phyloP scores from a whole-genome alignment of 2,329 filamentous ascomycete species.

The Helotiales sp. region DNA sequence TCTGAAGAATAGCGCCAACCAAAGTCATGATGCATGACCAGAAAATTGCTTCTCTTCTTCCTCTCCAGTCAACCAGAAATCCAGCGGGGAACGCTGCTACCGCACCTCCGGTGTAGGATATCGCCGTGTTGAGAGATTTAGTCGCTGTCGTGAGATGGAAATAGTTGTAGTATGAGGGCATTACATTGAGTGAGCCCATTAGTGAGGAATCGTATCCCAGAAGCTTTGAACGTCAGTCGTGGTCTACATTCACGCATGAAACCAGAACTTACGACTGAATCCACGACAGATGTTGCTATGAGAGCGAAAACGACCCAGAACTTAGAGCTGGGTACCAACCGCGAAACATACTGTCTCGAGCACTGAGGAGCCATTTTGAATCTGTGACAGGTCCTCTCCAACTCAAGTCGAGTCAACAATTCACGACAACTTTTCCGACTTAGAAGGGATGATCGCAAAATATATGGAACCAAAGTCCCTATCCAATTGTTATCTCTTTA shows the following conservation, averaged over 20 bases:
- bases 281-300: slow-evolving; percentile 14
- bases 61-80: slow-evolving; percentile 2
- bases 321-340: slow-evolving; percentile 10
- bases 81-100: not conserved
- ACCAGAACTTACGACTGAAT: slow-evolving; percentile 10
- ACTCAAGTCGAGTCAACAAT: no score
- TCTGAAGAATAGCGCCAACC: slow-evolving; percentile 18
- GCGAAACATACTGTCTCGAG: slow-evolving; percentile 15
- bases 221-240: not conserved
- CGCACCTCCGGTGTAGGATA: slow-evolving; percentile 13
- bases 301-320: slow-evolving; percentile 8
- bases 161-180: slow-evolving; percentile 36
- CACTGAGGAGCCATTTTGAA: not conserved
- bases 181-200: slow-evolving; percentile 39
- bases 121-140: slow-evolving; percentile 34
- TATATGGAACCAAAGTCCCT: no score
- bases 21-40: slow-evolving; percentile 12
- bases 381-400: not conserved
- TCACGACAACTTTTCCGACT: no score
- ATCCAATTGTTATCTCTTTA: no score
- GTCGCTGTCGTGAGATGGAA: slow-evolving; percentile 37
- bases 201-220: slow-evolving; percentile 10
- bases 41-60: not conserved
- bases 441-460: no score
- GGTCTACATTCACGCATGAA: not conserved